Percentiles rank a stretch among this genome's conserved stretches.
phyloP scores from a whole-genome alignment of 164 flowering plant species.

The Protea cynaroides region DNA sequence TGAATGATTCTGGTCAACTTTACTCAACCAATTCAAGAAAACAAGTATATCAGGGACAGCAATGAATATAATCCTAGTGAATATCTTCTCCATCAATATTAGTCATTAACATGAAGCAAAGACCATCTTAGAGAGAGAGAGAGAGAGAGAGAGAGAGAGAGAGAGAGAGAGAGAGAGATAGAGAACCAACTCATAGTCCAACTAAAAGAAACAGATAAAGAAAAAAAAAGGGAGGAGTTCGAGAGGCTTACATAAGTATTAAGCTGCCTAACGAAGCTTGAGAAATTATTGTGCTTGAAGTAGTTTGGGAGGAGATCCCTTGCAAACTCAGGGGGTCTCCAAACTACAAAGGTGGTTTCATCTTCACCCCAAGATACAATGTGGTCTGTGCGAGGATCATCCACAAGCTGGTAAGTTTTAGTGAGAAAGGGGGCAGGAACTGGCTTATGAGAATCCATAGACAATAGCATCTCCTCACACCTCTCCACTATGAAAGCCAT shows the following conservation, averaged over 20 bases:
- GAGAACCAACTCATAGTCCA: neutral
- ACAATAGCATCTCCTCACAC: slow-evolving; percentile 33
- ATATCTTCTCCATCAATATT: neutral
- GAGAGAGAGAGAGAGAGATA: neutral
- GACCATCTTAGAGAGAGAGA: neutral
- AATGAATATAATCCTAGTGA: neutral
- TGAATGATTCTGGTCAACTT: neutral
- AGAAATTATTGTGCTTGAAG: slow-evolving; percentile 70
- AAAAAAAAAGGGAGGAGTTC: neutral
- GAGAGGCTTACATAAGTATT: slow-evolving; percentile 44
- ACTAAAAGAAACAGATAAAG: neutral
- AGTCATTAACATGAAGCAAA: neutral
- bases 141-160: neutral
- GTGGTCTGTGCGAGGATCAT: slow-evolving; percentile 43
- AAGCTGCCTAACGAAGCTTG: slow-evolving; percentile 63
- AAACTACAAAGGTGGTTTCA: slow-evolving; percentile 46
- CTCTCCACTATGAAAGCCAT: slow-evolving; percentile 38
- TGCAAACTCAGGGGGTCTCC: slow-evolving; percentile 57
- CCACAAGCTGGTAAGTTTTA: slow-evolving; percentile 54
- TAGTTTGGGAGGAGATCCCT: slow-evolving; percentile 48
- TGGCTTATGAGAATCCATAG: slow-evolving; percentile 33
- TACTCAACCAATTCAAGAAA: neutral
- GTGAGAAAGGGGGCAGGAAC: slow-evolving; percentile 53
- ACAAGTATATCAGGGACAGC: neutral
- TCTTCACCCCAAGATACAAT: slow-evolving; percentile 55